Base-by-base conservation (phyloP, 2,329 filamentous ascomycete species). In the Nemania bipapillata region DNA sequence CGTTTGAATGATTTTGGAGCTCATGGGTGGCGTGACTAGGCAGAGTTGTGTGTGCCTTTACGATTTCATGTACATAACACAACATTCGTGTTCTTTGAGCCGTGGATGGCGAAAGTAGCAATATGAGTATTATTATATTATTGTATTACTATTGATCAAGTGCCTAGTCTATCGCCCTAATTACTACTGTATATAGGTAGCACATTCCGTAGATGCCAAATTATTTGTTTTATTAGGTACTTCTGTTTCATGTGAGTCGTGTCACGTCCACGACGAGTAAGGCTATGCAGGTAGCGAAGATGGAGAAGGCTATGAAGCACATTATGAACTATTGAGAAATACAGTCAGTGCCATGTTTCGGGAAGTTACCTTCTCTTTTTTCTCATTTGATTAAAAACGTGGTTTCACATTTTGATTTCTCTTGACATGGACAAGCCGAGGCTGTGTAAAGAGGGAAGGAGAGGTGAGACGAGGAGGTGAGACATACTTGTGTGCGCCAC, bases 401-500 rank as follows among this genome's bases (percentile, higher is more conserved):
- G 53, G 35, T n/a, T n/a, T n/a, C n/a, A n/a, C n/a, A n/a, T n/a
- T n/a, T n/a, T n/a, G n/a, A n/a, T n/a, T n/a, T n/a, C n/a, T n/a
- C n/a, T n/a, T n/a, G n/a, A n/a, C n/a, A n/a, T n/a, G n/a, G n/a
- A n/a, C n/a, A n/a, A 32, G 30, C 30, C 30, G 30, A 32, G 9
- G 30, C 30, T 32, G 30, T 9, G 3, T 30, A 11, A 22, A 2
- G 35, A 22, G 22, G 6, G 26, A 17, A 30, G 7, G 45, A 15
- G 15, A 35, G 28, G 20, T 8, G 22, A 60, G 12, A 2, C 20
- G n/a, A 22, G 35, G 30, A 47, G 3, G 6, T 17, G 20, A 45
- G n/a, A 52, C 35, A 66, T 53, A 90, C 80, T 78, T 98, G 94
- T 42, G 96, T 98, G 81, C 93, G 95, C 91, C 92, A 96, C 0